Evolutionary conservation across 2,329 filamentous ascomycete genomes (phyloP), one percentile per base, ranked within the genome.

Genomic region (Paradendryphiella salina): DNA sequence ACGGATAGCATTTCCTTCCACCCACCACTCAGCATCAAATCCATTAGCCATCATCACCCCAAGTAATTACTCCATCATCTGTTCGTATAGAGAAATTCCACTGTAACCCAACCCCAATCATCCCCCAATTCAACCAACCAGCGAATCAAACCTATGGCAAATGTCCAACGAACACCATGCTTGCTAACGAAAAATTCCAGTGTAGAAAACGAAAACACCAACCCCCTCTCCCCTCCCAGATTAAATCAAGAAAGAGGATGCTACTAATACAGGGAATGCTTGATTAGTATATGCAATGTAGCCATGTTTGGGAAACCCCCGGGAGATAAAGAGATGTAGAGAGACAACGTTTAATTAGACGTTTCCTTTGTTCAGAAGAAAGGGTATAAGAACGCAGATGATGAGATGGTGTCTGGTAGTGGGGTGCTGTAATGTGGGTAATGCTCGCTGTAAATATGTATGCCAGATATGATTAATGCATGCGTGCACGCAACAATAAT

Each of bases 151-250:
- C 23, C 35, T 18, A 49, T 14, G 10, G 17, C 21, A 40, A 40
- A 42, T 49, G 41, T 35, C 50, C 46, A 31, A 37, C 44, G 33
- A 57, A 57, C 54, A 51, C 54, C 54, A 52, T 57, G 54, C 51
- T 57, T 48, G 38, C 40, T 33, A 10, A 26, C 23, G 23, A 26
- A 39, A 46, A 9, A 23, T 1, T 14, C 31, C 31, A 14, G n/a
- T 8, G 3, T 37, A 9, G 18, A 14, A 7, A 10, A 7, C 15
- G 28, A 26, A 43, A 38, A 42, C 35, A n/a, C 17, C n/a, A n/a
- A n/a, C n/a, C n/a, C n/a, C n/a, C n/a, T n/a, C n/a, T n/a, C n/a
- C n/a, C n/a, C n/a, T n/a, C n/a, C 8, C 21, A 13, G n/a, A 28
- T 26, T 26, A 26, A 1, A 37, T 35, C 17, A 34, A 37, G 20